phyloP scores from a whole-genome alignment of 2,329 filamentous ascomycete genomes.

The Decorospora gaudefroyi region DNA sequence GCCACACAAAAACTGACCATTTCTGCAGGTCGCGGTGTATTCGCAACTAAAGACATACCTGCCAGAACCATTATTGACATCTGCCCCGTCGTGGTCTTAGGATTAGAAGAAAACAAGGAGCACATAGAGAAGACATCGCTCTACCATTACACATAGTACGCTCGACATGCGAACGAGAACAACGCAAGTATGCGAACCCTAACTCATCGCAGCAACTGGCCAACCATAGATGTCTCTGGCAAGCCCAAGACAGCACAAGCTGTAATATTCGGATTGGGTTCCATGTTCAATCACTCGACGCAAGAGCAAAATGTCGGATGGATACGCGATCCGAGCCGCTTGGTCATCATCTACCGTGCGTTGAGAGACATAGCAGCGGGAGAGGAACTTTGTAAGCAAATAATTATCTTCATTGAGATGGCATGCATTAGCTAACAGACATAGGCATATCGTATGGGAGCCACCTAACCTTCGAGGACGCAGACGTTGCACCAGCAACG shows the following conservation, averaged over 20 bases:
- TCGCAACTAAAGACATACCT: slow-evolving; percentile 54
- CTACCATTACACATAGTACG: slow-evolving; percentile 62
- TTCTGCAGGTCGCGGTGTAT: slow-evolving; percentile 57
- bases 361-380: slow-evolving; percentile 56
- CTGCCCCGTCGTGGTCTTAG: slow-evolving; percentile 58
- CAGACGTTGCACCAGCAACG: slow-evolving; percentile 34
- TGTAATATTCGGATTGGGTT: slow-evolving; percentile 60
- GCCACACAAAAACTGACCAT: slow-evolving; percentile 3
- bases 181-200: slow-evolving; percentile 8
- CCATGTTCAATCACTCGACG: slow-evolving; percentile 63
- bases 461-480: slow-evolving; percentile 55
- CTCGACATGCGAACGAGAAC: too few relatives aligned
- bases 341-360: slow-evolving; percentile 56
- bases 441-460: slow-evolving; percentile 55
- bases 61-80: slow-evolving; percentile 57
- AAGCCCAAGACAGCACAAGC: slow-evolving; percentile 53
- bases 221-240: slow-evolving; percentile 28
- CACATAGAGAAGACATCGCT: slow-evolving; percentile 58
- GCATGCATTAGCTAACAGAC: slow-evolving; percentile 13
- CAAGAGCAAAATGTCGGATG: slow-evolving; percentile 60
- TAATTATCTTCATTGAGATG: background rate
- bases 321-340: slow-evolving; percentile 54
- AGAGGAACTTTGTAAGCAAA: slow-evolving; percentile 58
- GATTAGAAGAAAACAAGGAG: slow-evolving; percentile 53
- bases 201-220: slow-evolving; percentile 51